phyloP scores from a whole-genome alignment of 1,284 basidiomycete genomes.

The Fomitopsis schrenkii region DNA sequence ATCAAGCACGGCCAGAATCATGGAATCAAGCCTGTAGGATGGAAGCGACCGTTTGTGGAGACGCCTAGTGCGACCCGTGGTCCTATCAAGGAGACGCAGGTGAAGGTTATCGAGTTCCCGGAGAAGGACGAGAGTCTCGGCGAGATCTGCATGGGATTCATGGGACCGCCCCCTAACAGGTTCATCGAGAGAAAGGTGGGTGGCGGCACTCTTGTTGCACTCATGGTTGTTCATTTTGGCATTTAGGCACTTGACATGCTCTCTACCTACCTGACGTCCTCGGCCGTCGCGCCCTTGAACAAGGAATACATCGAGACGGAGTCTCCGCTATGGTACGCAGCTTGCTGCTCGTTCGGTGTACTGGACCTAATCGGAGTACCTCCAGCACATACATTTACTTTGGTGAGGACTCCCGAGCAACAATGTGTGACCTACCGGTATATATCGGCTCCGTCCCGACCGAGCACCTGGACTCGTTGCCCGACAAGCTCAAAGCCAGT shows the following conservation, averaged over 20 bases:
- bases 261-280: constrained; percentile 87
- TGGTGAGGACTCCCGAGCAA: constrained; percentile 74
- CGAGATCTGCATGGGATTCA: constrained; percentile 78
- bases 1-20: constrained; percentile 68
- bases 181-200: constrained; percentile 74
- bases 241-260: constrained; percentile 80
- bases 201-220: constrained; percentile 2
- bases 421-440: constrained; percentile 69
- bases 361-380: background rate
- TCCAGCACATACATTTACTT: constrained; percentile 82
- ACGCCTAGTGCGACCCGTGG: constrained; percentile 70
- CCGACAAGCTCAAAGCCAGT: constrained; percentile 66
- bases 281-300: constrained; percentile 85
- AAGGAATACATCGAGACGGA: constrained; percentile 94
- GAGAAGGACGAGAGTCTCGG: constrained; percentile 96
- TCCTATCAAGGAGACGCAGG: constrained; percentile 47
- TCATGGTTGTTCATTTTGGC: background rate
- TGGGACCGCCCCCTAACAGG: constrained; percentile 74
- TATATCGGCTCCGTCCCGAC: constrained; percentile 85
- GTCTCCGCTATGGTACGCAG: constrained; percentile 76
- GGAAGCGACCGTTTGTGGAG: constrained; percentile 95
- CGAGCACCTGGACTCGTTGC: constrained; percentile 74
- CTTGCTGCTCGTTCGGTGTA: background rate
- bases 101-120: constrained; percentile 78
- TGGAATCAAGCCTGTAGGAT: constrained; percentile 68